These are phyloP conservation scores for Scedosporium apiospermum DNA, from an alignment of 2,329 filamentous ascomycete genomes.

Conservation along the genomic window DNA sequence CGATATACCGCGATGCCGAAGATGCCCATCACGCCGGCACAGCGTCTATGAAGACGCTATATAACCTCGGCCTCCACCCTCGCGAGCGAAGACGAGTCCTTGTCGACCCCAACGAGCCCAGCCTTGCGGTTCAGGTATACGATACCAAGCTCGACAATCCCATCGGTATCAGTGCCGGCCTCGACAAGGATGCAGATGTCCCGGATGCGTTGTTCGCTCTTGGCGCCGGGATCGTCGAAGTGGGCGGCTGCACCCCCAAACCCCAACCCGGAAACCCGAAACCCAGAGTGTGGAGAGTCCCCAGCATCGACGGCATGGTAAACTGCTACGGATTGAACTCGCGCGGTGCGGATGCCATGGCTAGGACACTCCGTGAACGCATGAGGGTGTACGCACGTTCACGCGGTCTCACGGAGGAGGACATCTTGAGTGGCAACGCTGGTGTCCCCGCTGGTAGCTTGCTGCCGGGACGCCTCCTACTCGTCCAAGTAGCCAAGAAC, in stretches of 20 bases:
- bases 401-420: slow-evolving; percentile 59
- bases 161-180: slow-evolving; percentile 86
- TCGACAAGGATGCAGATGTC: slow-evolving; percentile 90
- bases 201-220: slow-evolving; percentile 76
- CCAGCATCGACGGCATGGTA: slow-evolving; percentile 76
- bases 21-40: slow-evolving; percentile 84
- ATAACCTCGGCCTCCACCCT: slow-evolving; percentile 67
- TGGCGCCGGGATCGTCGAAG: slow-evolving; percentile 80
- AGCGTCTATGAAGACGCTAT: slow-evolving; percentile 58
- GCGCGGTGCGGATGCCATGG: slow-evolving; percentile 78
- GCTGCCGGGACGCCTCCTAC: slow-evolving; percentile 62
- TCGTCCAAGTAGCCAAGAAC: slow-evolving; percentile 95
- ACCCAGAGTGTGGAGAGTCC: slow-evolving; percentile 80
- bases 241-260: slow-evolving; percentile 81
- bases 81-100: slow-evolving; percentile 57
- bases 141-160: slow-evolving; percentile 72
- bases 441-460: slow-evolving; percentile 78
- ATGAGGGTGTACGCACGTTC: slow-evolving; percentile 67
- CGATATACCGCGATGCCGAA: slow-evolving; percentile 66
- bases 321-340: slow-evolving; percentile 96
- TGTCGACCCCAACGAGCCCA: slow-evolving; percentile 27
- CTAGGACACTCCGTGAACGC: slow-evolving; percentile 65
- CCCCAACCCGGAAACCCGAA: slow-evolving; percentile 82
- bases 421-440: slow-evolving; percentile 68
- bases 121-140: slow-evolving; percentile 50